Percentiles rank a stretch among this genome's conserved stretches.
Evolutionary conservation across 495 filamentous ascomycete genomes (phyloP).

Genomic region (Cercophora newfieldiana): DNA sequence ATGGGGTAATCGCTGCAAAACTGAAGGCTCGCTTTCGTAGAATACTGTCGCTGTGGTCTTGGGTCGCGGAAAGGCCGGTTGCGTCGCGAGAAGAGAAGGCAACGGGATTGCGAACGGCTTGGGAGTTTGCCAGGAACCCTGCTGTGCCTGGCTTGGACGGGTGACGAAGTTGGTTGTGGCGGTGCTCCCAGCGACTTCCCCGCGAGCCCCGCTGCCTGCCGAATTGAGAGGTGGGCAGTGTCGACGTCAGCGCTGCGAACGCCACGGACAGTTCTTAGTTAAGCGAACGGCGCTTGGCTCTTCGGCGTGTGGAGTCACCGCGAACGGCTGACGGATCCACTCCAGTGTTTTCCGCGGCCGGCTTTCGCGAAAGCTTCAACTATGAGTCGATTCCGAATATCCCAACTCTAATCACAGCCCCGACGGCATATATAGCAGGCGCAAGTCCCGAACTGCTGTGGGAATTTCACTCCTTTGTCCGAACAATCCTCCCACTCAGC

Average conservation of each 20-base stretch:
- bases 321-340: slow-evolving; percentile 13
- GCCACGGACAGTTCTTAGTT: not conserved
- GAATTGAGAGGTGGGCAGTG: slow-evolving; percentile 2
- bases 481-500: not conserved
- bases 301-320: slow-evolving; percentile 20
- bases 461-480: slow-evolving; percentile 12
- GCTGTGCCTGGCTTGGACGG: slow-evolving; percentile 9
- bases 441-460: slow-evolving; percentile 12
- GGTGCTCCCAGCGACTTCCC: slow-evolving; percentile 15
- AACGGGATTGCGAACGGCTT: not conserved
- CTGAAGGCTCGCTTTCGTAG: not conserved
- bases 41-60: not conserved
- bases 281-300: not conserved
- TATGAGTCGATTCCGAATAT: not conserved
- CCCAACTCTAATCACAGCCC: not conserved
- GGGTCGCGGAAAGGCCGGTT: not conserved
- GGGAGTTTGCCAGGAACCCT: not conserved
- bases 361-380: slow-evolving; percentile 4
- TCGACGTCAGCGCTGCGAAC: slow-evolving; percentile 17
- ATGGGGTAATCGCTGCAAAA: not conserved
- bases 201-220: slow-evolving; percentile 9
- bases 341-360: not conserved
- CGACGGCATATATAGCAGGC: slow-evolving; percentile 8
- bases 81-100: not conserved
- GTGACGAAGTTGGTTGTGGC: slow-evolving; percentile 26